Evolutionary conservation across 202 grass and related monocot species (phyloP), one percentile per base, ranked within the genome.

Genomic region (Zoysia matrella): DNA sequence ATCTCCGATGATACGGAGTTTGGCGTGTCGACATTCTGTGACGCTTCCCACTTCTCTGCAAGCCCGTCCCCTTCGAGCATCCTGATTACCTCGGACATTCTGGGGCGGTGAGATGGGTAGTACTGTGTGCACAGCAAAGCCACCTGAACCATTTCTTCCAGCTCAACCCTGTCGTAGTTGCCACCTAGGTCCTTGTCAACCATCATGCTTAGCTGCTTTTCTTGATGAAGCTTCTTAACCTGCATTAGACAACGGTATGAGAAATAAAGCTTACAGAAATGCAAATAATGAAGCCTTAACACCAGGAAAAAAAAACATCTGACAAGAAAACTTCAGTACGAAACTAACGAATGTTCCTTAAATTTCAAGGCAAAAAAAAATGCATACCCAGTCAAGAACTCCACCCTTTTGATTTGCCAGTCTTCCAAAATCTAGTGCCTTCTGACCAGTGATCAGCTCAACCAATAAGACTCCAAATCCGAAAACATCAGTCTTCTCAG

Each of bases 401-500:
- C 86, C 90, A 0, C 92, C 95, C 72, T 98, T 95, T 76, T 95
- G 88, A 79, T 91, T 91, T 39, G 92, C 90, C 14, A 93, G 6
- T 45, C 95, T 80, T 88, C 95, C 95, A 65, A 98, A 93, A 88
- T 98, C 95, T 53, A 95, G 52, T 72, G 95, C 95, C 58, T 98
- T 98, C 58, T 95, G 95, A 74, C 95, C 95, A 46, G 92, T 98
- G 43, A 98, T 93, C 85, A 95, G 75, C 89, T 98, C 95, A 76
- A 98, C 90, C 64, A 98, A 81, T 45, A 98, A 79, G 71, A 98
- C 91, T 14, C 95, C 95, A 73, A 93, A 98, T 63, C 95, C 95
- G 91, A 98, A 98, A 48, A 98, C 95, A 85, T 98, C 95, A 0
- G 95, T 98, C 80, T 98, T 98, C 82, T 95, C 95, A 3, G 95